Evolutionary conservation across 768 basidiomycete species (phyloP).

Genomic region (Macrolepiota fuliginosa): DNA sequence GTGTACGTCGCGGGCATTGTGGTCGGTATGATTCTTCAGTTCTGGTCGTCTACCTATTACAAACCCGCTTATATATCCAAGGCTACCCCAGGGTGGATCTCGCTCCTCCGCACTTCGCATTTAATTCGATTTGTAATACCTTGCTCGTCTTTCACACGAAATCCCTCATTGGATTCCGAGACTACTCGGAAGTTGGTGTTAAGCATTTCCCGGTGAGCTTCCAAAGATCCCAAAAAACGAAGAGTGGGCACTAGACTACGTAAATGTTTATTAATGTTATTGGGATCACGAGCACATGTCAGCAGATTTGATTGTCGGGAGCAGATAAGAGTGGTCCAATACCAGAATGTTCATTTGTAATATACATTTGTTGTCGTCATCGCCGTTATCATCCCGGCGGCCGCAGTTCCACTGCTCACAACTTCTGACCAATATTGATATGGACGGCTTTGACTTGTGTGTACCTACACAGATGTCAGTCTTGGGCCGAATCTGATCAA

Average conservation of each 20-base stretch:
- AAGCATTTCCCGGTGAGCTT: not conserved
- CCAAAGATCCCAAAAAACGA: too few relatives aligned
- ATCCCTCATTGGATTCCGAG: not conserved
- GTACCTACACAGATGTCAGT: slow-evolving; percentile 31
- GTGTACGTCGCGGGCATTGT: slow-evolving; percentile 21
- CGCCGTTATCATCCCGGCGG: not conserved
- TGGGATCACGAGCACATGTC: not conserved
- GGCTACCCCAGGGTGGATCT: not conserved
- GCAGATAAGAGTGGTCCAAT: not conserved
- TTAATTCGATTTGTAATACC: not conserved
- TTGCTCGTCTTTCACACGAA: not conserved
- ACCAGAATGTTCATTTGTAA: not conserved
- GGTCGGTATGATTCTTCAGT: not conserved
- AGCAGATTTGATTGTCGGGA: not conserved
- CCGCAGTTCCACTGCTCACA: slow-evolving; percentile 2
- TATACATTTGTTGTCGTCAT: not conserved
- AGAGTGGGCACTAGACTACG: too few relatives aligned
- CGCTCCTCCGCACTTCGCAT: not conserved
- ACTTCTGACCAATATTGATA: slow-evolving; percentile 41
- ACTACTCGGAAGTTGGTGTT: not conserved
- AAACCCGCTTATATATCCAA: not conserved
- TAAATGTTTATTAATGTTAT: not conserved
- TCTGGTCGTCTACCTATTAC: not conserved
- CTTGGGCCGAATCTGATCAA: not conserved
- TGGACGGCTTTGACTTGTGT: slow-evolving; percentile 59